Evolutionary conservation across 148 eudicot genomes (phyloP).

Genomic region (Chenopodium album): DNA sequence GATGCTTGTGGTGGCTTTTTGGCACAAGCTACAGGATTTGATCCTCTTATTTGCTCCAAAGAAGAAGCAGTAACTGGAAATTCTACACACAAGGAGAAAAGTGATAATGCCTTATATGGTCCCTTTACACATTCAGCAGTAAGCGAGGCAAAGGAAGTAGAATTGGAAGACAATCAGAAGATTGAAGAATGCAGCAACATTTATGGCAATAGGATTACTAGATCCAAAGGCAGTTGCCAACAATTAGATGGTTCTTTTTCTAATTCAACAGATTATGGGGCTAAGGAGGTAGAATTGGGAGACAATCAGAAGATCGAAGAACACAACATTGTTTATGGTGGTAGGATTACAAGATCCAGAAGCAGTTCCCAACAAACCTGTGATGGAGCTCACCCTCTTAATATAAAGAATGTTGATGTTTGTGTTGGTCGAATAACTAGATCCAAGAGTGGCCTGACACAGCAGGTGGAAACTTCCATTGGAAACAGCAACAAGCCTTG

Average conservation of each 20-base stretch:
- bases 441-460: constrained; percentile 19
- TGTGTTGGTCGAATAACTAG: constrained; percentile 20
- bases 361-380: constrained; percentile 10
- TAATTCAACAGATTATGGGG: not conserved
- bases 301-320: constrained; percentile 15
- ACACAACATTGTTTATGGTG: constrained; percentile 10
- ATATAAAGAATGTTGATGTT: not conserved
- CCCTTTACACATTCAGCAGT: not conserved
- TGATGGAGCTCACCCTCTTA: not conserved
- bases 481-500: constrained; percentile 17
- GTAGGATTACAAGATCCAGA: constrained; percentile 15
- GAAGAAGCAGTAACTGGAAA: constrained; percentile 22
- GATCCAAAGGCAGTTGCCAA: constrained; percentile 13
- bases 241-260: not conserved
- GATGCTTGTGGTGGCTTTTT: constrained; percentile 15
- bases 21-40: constrained; percentile 11
- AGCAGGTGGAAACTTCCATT: not conserved
- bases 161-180: constrained; percentile 8
- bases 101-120: not conserved
- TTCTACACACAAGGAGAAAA: constrained; percentile 19
- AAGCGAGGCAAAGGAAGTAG: not conserved
- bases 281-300: constrained; percentile 8
- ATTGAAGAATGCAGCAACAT: constrained; percentile 15
- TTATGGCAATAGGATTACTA: constrained; percentile 13
- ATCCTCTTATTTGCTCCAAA: constrained; percentile 10